These are phyloP conservation scores for Trypanosoma vivax DNA, from an alignment of 208 protist genomes.

Conservation along the genomic window DNA sequence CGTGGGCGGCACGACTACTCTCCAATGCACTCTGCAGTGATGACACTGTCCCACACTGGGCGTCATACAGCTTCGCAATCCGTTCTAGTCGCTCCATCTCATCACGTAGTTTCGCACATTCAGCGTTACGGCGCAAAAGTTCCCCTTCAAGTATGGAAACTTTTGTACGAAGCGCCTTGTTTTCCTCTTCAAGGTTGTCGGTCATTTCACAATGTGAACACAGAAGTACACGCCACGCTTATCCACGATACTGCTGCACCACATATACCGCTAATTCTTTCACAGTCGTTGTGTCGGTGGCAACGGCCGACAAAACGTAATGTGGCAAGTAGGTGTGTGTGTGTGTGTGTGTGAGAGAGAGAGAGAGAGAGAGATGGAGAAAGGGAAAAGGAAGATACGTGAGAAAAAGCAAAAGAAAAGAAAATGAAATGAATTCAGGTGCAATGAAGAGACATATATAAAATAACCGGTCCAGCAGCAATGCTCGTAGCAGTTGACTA, in stretches of 20 bases:
- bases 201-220: not conserved
- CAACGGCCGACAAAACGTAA: no score
- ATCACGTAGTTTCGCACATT: slow-evolving; percentile 44
- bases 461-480: not conserved
- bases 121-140: slow-evolving; percentile 50
- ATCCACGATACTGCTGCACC: no score
- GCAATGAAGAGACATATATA: not conserved
- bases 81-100: slow-evolving; percentile 34
- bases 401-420: slow-evolving; percentile 10
- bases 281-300: no score
- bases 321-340: not conserved
- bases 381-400: no score
- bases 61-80: slow-evolving; percentile 44
- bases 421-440: slow-evolving; percentile 4
- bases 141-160: slow-evolving; percentile 50
- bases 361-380: not conserved
- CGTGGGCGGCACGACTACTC: slow-evolving; percentile 27
- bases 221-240: no score
- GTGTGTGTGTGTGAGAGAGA: not conserved
- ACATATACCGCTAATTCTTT: no score
- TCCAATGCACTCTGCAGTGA: slow-evolving; percentile 32
- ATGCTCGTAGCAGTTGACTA: no score
- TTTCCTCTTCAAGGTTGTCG: slow-evolving; percentile 26
- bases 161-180: slow-evolving; percentile 46
- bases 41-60: slow-evolving; percentile 50